phyloP scores from a whole-genome alignment of 2,329 filamentous ascomycete species.

The Xylaria polymorpha region DNA sequence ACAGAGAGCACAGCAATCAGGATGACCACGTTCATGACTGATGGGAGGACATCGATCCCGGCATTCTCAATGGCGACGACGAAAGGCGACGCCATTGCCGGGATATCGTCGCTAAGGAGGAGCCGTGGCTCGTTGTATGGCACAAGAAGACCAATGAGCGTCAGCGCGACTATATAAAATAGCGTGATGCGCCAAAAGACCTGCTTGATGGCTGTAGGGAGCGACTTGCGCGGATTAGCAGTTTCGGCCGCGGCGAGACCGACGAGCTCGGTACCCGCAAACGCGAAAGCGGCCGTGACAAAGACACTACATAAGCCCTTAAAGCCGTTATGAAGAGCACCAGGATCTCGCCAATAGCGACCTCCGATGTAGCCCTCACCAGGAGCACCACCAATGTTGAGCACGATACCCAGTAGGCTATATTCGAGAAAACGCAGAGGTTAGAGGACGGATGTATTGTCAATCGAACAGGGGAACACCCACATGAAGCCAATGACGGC shows the following conservation, averaged over 20 bases:
- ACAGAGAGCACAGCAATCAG: constrained; percentile 90
- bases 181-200: constrained; percentile 94
- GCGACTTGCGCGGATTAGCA: constrained; percentile 80
- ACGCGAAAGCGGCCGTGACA: constrained; percentile 80
- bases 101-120: constrained; percentile 64
- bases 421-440: constrained; percentile 37
- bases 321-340: constrained; percentile 87
- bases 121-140: constrained; percentile 76
- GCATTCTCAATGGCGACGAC: constrained; percentile 90
- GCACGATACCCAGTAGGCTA: constrained; percentile 84
- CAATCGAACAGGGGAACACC: constrained; percentile 30
- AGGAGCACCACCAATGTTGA: constrained; percentile 84
- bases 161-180: constrained; percentile 88
- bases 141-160: constrained; percentile 84
- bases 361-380: constrained; percentile 82
- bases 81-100: constrained; percentile 86
- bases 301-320: constrained; percentile 84
- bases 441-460: constrained; percentile 20
- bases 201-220: constrained; percentile 90
- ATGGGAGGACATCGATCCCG: constrained; percentile 82
- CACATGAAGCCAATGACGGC: constrained; percentile 92
- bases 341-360: constrained; percentile 79
- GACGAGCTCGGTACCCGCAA: constrained; percentile 80
- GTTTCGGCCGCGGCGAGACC: constrained; percentile 83
- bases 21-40: constrained; percentile 95